Evolutionary conservation across 768 basidiomycete genomes (phyloP), one percentile per base, ranked within the genome.

Genomic region (Tricholoma bakamatsutake): DNA sequence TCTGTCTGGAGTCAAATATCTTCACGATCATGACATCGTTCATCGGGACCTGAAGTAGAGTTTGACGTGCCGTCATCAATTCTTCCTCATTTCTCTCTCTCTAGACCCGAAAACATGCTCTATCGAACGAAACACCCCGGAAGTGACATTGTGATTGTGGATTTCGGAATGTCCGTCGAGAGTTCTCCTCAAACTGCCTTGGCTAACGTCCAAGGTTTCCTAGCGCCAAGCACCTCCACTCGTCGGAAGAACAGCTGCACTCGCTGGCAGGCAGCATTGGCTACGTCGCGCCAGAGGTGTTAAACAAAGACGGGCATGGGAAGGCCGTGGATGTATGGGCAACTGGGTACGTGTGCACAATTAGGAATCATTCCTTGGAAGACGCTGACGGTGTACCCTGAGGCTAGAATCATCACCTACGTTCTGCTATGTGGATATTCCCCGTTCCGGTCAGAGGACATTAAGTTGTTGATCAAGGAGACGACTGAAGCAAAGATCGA

Each of bases 291-390:
- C 96, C 96, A 0, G 92, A 94, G 65, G 89, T 94, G 5, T 72
- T 94, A 27, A 81, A 79, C 57, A 84, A 88, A 61, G 69, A 76
- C n/a, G 92, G 91, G 0, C 95, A 99, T 64, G 86, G 93, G 45
- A 93, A 92, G 66, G 83, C 90, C 3, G 95, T 97, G 5, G 97
- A 98, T 69, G 71, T 97, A 15, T 98, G 97, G 97, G 85, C 88
- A 28, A 86, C 85, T 4, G 97, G 96, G 92, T 92, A 60, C 37
- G 83, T 70, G 12, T 42, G 17, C 12, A 17, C 27, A 48, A 6
- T 13, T 34, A 2, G 42, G 39, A 40, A n/a, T n/a, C 27, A 15
- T 56, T 13, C 48, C 46, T 60, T 31, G 39, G 12, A 35, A 24
- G 28, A 45, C 13, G 24, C 50, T 2, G 21, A 40, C 6, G 5